Conservation (phyloP, 1,284 basidiomycete genomes). For the Porodaedalea pini region DNA sequence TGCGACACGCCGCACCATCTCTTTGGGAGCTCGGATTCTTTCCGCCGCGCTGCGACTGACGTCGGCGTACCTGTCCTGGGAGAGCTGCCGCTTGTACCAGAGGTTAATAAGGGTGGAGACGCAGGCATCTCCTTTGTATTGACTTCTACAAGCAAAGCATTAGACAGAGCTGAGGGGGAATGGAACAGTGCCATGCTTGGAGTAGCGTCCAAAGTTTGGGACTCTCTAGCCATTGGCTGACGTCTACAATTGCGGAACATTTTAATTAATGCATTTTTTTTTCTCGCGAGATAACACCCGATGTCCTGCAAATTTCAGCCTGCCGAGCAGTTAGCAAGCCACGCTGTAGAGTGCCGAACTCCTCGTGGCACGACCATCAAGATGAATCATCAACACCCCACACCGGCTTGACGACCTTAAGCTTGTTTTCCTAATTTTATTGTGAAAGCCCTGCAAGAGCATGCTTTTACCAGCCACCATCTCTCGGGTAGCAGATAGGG, state of each 20-base stretch:
- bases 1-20: slow-evolving; percentile 73
- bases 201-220: slow-evolving; percentile 44
- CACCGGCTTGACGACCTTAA: too few relatives aligned
- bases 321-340: too few relatives aligned
- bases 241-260: background rate
- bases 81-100: slow-evolving; percentile 80
- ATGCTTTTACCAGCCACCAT: too few relatives aligned
- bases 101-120: slow-evolving; percentile 77
- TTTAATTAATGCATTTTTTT: background rate
- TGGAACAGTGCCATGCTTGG: slow-evolving; percentile 49
- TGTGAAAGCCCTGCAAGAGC: too few relatives aligned
- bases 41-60: slow-evolving; percentile 59
- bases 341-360: too few relatives aligned
- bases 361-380: too few relatives aligned
- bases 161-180: slow-evolving; percentile 32
- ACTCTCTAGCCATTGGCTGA: background rate
- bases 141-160: slow-evolving; percentile 24
- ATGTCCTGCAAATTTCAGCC: background rate
- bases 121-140: slow-evolving; percentile 61
- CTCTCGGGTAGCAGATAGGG: too few relatives aligned
- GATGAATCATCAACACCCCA: too few relatives aligned
- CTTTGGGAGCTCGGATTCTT: slow-evolving; percentile 72
- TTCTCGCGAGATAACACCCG: too few relatives aligned
- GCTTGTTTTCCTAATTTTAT: too few relatives aligned
- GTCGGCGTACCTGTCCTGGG: slow-evolving; percentile 72